Evolutionary conservation across 116 monocot species (phyloP).

Genomic region (Iris pallida): DNA sequence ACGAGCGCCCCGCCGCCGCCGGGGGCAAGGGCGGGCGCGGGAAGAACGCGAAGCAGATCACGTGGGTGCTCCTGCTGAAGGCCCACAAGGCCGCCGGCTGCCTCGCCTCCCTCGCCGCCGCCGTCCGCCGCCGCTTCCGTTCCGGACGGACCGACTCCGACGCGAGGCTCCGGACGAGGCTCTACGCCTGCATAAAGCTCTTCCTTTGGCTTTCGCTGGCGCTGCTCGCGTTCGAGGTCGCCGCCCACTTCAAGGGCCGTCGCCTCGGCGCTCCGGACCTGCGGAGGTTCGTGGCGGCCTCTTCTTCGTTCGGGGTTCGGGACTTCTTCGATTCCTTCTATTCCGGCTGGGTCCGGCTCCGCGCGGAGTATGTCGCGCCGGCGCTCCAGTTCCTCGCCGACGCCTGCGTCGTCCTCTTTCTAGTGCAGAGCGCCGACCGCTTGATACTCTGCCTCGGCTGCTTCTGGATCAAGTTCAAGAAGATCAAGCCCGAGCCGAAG

Average conservation of each 20-base stretch:
- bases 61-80: slow-evolving; percentile 44
- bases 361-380: slow-evolving; percentile 33
- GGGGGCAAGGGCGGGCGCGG: slow-evolving; percentile 18
- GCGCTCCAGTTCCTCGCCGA: slow-evolving; percentile 35
- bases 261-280: slow-evolving; percentile 12
- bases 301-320: slow-evolving; percentile 15
- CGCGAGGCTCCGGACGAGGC: slow-evolving; percentile 6
- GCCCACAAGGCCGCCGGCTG: slow-evolving; percentile 43
- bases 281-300: slow-evolving; percentile 8
- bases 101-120: slow-evolving; percentile 26
- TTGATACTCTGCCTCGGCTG: slow-evolving; percentile 31
- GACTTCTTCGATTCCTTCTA: slow-evolving; percentile 22
- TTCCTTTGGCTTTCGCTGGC: slow-evolving; percentile 27
- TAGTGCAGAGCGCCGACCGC: slow-evolving; percentile 39
- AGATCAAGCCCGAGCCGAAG: slow-evolving; percentile 23
- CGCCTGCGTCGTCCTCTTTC: slow-evolving; percentile 33
- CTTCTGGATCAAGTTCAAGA: slow-evolving; percentile 35
- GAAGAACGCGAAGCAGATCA: slow-evolving; percentile 47
- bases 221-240: slow-evolving; percentile 30
- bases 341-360: slow-evolving; percentile 27
- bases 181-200: slow-evolving; percentile 35
- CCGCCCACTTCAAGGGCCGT: slow-evolving; percentile 21
- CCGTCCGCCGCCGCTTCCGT: slow-evolving; percentile 36
- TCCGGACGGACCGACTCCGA: slow-evolving; percentile 23
- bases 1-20: slow-evolving; percentile 5